phyloP scores from a whole-genome alignment of 1,284 basidiomycete genomes.

The Cutaneotrichosporon sp. region DNA sequence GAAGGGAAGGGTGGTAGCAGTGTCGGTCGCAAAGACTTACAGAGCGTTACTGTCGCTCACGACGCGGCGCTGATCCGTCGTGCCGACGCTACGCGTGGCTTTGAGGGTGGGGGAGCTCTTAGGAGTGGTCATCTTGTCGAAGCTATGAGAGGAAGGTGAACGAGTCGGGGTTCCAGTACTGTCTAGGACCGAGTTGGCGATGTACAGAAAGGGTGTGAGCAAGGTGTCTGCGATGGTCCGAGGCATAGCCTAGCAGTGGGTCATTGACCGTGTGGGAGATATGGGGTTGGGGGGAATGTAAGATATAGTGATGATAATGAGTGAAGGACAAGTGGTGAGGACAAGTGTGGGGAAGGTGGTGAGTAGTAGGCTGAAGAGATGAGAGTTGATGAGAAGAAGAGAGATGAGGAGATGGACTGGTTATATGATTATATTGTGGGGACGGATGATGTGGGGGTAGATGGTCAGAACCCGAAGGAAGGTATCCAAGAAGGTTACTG shows the following conservation, averaged over 20 bases:
- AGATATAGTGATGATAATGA: constrained; percentile 2
- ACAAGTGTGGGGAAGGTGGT: neutral
- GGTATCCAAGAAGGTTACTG: too few relatives aligned
- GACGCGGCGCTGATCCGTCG: constrained; percentile 7
- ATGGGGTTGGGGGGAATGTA: neutral
- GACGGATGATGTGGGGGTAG: neutral
- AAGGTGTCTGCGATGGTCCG: constrained; percentile 2
- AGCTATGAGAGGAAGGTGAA: constrained; percentile 5
- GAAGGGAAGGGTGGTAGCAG: constrained; percentile 5
- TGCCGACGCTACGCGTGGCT: neutral
- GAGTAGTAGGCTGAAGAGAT: constrained; percentile 1
- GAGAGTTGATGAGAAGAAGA: constrained; percentile 4
- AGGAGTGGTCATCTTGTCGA: constrained; percentile 6
- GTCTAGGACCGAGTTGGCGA: neutral
- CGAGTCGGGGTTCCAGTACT: neutral
- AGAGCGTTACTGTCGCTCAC: constrained; percentile 7
- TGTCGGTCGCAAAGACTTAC: neutral
- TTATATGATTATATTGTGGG: neutral
- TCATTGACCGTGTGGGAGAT: neutral
- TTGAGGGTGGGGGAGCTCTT: neutral
- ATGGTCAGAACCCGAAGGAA: neutral
- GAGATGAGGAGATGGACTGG: neutral
- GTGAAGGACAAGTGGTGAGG: neutral
- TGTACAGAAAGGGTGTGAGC: constrained; percentile 9
- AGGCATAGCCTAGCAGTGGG: neutral